Evolutionary conservation across 2,329 filamentous ascomycete species (phyloP).

Genomic region (Botrytis tulipae): DNA sequence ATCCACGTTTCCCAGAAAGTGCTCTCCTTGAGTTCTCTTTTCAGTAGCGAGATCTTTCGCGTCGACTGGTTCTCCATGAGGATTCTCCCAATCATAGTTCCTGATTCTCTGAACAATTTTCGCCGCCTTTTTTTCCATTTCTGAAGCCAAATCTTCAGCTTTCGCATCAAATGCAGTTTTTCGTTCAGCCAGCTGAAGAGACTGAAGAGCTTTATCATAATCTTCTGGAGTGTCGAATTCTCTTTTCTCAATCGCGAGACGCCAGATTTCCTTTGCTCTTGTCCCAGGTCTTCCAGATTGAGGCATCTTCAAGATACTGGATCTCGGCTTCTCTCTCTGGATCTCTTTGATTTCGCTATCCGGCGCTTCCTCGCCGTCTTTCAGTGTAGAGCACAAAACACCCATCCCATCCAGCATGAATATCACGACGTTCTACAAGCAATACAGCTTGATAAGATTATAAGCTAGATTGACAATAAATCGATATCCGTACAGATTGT

Average conservation of each 20-base stretch:
- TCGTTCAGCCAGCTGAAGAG: conserved; percentile 32
- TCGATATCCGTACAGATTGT: neutral
- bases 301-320: conserved; percentile 35
- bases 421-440: neutral
- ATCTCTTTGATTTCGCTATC: conserved; percentile 29
- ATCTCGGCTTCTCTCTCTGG: conserved; percentile 21
- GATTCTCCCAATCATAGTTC: conserved; percentile 34
- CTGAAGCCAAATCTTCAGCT: conserved; percentile 27
- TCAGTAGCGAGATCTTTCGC: conserved; percentile 26
- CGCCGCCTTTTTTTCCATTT: conserved; percentile 34
- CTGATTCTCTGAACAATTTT: conserved; percentile 35
- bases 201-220: conserved; percentile 30
- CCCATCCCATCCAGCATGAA: conserved; percentile 32
- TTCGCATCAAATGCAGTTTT: conserved; percentile 36
- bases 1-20: conserved; percentile 56
- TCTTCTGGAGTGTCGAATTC: conserved; percentile 27
- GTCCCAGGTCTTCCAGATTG: conserved; percentile 24
- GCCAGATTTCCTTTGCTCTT: conserved; percentile 25
- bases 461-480: neutral
- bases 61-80: conserved; percentile 30
- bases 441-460: neutral
- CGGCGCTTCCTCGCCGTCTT: conserved; percentile 34
- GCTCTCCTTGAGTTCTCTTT: conserved; percentile 45
- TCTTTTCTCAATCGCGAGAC: conserved; percentile 21
- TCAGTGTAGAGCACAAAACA: conserved; percentile 34